phyloP scores from a whole-genome alignment of 2,329 filamentous ascomycete species.

The Endoconidiophora polonica region DNA sequence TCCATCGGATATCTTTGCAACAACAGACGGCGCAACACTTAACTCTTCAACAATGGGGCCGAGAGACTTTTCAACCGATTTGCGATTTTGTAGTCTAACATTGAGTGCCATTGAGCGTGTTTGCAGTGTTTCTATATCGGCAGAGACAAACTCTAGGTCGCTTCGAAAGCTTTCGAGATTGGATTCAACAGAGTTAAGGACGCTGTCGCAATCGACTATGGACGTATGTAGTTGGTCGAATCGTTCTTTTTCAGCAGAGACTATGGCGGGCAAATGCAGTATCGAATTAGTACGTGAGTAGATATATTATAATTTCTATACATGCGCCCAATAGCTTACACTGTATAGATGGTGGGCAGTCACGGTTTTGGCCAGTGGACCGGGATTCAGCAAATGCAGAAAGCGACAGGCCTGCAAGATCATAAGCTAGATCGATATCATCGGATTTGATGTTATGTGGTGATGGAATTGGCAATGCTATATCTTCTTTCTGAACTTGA shows the following conservation, averaged over 20 bases:
- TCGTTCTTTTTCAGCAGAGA: constrained; percentile 64
- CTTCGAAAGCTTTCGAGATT: constrained; percentile 88
- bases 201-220: constrained; percentile 80
- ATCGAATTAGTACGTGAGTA: constrained; percentile 14
- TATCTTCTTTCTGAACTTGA: constrained; percentile 4
- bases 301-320: neutral
- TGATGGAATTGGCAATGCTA: constrained; percentile 17
- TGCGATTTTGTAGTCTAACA: constrained; percentile 72
- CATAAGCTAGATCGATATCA: constrained; percentile 50
- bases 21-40: constrained; percentile 67
- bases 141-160: constrained; percentile 79
- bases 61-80: constrained; percentile 72
- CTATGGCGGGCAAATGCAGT: constrained; percentile 22
- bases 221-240: constrained; percentile 84
- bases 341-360: neutral
- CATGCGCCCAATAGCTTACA: constrained; percentile 5
- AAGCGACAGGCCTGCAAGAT: constrained; percentile 65
- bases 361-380: neutral
- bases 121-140: constrained; percentile 89
- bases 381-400: constrained; percentile 44
- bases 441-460: constrained; percentile 39
- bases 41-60: constrained; percentile 84
- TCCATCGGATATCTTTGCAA: constrained; percentile 74
- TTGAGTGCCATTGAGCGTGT: constrained; percentile 70
- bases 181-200: constrained; percentile 79